These are phyloP conservation scores for Azolla pinnata DNA, from an alignment of 75 land plant species.

Conservation along the genomic window DNA sequence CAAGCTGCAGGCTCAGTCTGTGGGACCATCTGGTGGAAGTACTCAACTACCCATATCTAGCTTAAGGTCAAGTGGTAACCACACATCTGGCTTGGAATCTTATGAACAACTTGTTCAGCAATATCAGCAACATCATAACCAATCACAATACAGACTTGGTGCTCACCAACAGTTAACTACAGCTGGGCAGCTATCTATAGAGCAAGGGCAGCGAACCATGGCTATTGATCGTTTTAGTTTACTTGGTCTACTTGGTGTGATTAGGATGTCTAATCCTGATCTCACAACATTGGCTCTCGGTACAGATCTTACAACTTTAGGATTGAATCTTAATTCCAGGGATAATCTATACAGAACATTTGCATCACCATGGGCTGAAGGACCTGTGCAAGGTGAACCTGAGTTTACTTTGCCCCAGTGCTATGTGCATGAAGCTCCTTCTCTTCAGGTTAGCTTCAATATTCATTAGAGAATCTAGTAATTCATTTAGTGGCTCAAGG, in stretches of 20 bases:
- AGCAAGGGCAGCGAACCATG: constrained; percentile 17
- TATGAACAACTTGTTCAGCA: constrained; percentile 34
- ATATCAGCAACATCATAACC: constrained; percentile 26
- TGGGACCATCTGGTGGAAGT: constrained; percentile 21
- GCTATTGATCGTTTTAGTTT: constrained; percentile 35
- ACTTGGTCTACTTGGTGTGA: constrained; percentile 41
- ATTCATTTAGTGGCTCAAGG: too few species aligned
- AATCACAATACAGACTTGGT: constrained; percentile 24
- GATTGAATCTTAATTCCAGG: constrained; percentile 41
- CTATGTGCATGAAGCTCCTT: constrained; percentile 35
- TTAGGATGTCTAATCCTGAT: constrained; percentile 45
- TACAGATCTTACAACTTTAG: constrained; percentile 46
- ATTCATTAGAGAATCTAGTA: neutral
- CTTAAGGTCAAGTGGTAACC: constrained; percentile 6
- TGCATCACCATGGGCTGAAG: constrained; percentile 54
- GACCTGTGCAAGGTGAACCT: constrained; percentile 43
- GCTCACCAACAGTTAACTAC: constrained; percentile 18
- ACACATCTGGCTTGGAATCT: constrained; percentile 4
- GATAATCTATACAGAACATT: constrained; percentile 47
- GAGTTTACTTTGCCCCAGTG: constrained; percentile 41
- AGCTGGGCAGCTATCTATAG: constrained; percentile 9
- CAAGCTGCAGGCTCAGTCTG: constrained; percentile 20
- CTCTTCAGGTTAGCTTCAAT: constrained; percentile 26
- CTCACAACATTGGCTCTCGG: constrained; percentile 42
- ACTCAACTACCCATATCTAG: constrained; percentile 19